Percentiles rank a stretch among this genome's conserved stretches.
Evolutionary conservation across 2,329 filamentous ascomycete species (phyloP).

Genomic region (Claviceps sp.): DNA sequence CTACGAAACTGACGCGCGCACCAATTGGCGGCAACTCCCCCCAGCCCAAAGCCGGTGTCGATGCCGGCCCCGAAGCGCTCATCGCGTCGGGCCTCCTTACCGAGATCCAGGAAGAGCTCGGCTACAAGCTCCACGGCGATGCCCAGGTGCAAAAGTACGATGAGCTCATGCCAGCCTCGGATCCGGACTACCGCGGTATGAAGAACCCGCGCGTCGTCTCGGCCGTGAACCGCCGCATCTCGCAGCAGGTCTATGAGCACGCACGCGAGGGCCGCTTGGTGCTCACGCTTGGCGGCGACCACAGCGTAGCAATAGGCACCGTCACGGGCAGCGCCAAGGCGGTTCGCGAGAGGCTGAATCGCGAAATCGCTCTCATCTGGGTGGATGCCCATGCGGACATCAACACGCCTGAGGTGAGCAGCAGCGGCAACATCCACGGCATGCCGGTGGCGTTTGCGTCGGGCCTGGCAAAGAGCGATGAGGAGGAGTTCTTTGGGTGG

Average conservation of each 20-base stretch:
- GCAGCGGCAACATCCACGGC: conserved; percentile 88
- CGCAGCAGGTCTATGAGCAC: conserved; percentile 76
- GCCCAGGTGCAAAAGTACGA: conserved; percentile 68
- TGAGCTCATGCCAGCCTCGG: conserved; percentile 54
- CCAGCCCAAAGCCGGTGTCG: conserved; percentile 81
- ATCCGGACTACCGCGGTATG: conserved; percentile 81
- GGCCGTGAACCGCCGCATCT: conserved; percentile 68
- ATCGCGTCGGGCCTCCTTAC: conserved; percentile 77
- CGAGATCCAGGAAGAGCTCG: conserved; percentile 72
- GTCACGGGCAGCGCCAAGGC: conserved; percentile 80
- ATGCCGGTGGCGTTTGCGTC: conserved; percentile 94
- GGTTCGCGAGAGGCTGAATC: conserved; percentile 63
- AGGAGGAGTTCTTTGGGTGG: conserved; percentile 82
- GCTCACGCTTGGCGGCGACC: conserved; percentile 87
- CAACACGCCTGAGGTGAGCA: conserved; percentile 85
- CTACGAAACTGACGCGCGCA: too few relatives aligned
- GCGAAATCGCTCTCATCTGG: conserved; percentile 93
- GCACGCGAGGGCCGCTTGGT: conserved; percentile 74
- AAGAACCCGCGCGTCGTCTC: conserved; percentile 83
- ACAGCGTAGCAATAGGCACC: conserved; percentile 91
- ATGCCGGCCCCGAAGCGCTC: conserved; percentile 77
- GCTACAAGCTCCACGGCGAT: conserved; percentile 80
- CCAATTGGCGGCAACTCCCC: background rate
- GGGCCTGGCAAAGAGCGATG: conserved; percentile 64
- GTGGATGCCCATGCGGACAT: conserved; percentile 97